These are phyloP conservation scores for Solanum pimpinellifolium DNA, from an alignment of 257 asterid species.

Conservation along the genomic window DNA sequence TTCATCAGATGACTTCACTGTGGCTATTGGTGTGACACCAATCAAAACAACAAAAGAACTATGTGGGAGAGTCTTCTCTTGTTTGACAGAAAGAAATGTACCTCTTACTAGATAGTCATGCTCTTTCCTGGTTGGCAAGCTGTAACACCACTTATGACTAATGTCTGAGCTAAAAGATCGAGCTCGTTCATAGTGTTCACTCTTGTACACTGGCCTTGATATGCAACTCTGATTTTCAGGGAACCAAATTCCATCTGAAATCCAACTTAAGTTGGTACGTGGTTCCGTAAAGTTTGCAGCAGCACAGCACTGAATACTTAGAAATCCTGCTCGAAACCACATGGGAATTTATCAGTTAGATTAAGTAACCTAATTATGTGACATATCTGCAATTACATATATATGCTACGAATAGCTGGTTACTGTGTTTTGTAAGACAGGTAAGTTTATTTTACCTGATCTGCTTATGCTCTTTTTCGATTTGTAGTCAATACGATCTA, in stretches of 20 bases:
- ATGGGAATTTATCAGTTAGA: background rate
- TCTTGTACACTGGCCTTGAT: constrained; percentile 9
- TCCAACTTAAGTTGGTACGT: constrained; percentile 21
- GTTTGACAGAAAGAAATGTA: constrained; percentile 30
- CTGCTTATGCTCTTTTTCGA: background rate
- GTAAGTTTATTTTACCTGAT: background rate
- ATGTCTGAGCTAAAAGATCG: constrained; percentile 23
- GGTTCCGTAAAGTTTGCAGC: constrained; percentile 8
- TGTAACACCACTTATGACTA: constrained; percentile 41
- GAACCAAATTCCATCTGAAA: constrained; percentile 27
- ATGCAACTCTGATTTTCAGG: constrained; percentile 27
- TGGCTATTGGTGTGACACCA: constrained; percentile 30
- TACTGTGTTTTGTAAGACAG: background rate
- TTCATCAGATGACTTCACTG: constrained; percentile 11
- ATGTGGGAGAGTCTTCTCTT: constrained; percentile 7
- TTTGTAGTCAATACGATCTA: background rate
- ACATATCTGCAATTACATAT: background rate
- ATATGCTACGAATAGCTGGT: background rate
- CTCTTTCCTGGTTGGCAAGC: constrained; percentile 25
- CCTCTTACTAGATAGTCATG: constrained; percentile 39
- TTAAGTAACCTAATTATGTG: background rate
- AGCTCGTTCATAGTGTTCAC: constrained; percentile 14
- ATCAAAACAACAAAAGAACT: constrained; percentile 24
- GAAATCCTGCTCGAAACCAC: constrained; percentile 23
- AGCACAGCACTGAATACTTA: constrained; percentile 41